Evolutionary conservation across 2,329 filamentous ascomycete genomes (phyloP), one percentile per base, ranked within the genome.

Genomic region (Cercospora sesami): DNA sequence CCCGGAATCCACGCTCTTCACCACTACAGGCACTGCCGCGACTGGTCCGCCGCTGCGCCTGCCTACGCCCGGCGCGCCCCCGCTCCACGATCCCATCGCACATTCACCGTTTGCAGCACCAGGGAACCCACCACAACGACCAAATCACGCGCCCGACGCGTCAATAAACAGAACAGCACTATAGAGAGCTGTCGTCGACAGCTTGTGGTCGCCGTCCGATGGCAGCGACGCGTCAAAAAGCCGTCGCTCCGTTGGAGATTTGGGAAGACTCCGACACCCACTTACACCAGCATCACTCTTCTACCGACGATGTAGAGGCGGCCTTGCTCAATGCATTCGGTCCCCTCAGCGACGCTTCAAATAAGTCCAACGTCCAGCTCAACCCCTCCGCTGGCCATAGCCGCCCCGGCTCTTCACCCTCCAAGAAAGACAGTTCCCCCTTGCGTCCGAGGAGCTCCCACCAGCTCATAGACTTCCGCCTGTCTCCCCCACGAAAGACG

Each of bases 391-490:
- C 78, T 68, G 78, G 82, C 74, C 45, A 63, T 28, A 81, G 85
- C 75, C 84, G 83, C 75, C 84, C 84, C 68, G 85, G 83, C 75
- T 85, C 85, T 67, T 96, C 92, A 64, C 92, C 91, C 10, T 86
- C 86, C 75, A 96, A 95, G 81, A 80, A 85, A 36, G 83, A 73
- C 66, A 86, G 86, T 69, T 88, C 89, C 58, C 89, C 85, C 45
- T 84, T 84, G 70, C 86, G 85, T 74, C 87, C 86, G 71, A 85
- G 89, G 73, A 85, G 83, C 74, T 84, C 84, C 79, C 88, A 84
- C 76, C 87, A 87, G 75, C 83, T 95, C 71, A 89, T 90, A 76
- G 85, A 88, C 73, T 83, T 91, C 68, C 82, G 86, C 51, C 89
- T 93, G 81, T 86, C 88, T 60, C 90, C 90, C 33, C 90, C 91